Conservation (phyloP, 2,329 filamentous ascomycete genomes). For the Blastomyces silverae region DNA sequence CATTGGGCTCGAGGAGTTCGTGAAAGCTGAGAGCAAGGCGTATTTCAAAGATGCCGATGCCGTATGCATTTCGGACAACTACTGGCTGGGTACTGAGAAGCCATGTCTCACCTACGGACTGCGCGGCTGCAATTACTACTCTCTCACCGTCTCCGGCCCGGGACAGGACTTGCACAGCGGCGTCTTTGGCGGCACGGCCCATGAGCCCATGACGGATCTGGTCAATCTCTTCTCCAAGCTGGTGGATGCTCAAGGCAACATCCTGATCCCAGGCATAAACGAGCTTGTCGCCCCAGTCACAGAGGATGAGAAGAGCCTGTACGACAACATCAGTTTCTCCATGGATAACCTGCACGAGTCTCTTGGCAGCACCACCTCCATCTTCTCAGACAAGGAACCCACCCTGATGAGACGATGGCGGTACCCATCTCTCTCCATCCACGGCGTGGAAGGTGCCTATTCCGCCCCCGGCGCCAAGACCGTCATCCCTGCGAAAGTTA, state of each 20-base stretch:
- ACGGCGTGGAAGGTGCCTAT: conserved; percentile 93
- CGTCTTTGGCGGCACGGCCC: conserved; percentile 91
- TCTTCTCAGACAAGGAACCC: conserved; percentile 79
- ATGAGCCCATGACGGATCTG: conserved; percentile 98
- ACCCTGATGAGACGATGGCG: conserved; percentile 97
- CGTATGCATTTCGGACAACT: conserved; percentile 98
- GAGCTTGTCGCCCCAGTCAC: conserved; percentile 89
- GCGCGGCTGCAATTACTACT: conserved; percentile 97
- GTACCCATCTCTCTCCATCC: conserved; percentile 85
- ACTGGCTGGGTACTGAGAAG: conserved; percentile 99
- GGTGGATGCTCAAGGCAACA: conserved; percentile 86
- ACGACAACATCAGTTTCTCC: conserved; percentile 83
- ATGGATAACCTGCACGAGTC: conserved; percentile 95
- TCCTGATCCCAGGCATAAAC: conserved; percentile 85
- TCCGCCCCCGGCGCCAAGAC: conserved; percentile 92
- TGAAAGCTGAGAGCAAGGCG: conserved; percentile 80
- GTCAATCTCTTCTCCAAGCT: conserved; percentile 73
- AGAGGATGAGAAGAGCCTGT: conserved; percentile 78
- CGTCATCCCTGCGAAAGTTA: conserved; percentile 95
- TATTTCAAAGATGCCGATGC: conserved; percentile 95
- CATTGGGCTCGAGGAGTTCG: conserved; percentile 91
- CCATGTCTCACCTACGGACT: conserved; percentile 96
- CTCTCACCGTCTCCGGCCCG: conserved; percentile 80
- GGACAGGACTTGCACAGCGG: conserved; percentile 93
- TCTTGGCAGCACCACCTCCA: conserved; percentile 78